Base-by-base conservation (phyloP, 768 basidiomycete genomes). In the Trametes gibbosa region DNA sequence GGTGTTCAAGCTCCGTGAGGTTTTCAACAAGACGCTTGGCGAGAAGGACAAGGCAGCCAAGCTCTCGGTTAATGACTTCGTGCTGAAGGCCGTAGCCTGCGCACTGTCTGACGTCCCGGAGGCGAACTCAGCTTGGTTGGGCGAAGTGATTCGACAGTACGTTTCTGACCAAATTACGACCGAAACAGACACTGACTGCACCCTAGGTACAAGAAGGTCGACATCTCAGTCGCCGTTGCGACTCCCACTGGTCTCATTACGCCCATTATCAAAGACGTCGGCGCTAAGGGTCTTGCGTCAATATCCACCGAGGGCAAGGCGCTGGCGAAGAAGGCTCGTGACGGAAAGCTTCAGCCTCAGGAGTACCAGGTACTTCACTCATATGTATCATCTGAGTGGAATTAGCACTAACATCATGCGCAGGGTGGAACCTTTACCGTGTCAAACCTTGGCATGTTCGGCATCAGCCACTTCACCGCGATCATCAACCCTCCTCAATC, bases 401-500 rank as follows among this genome's bases (percentile, higher is more conserved):
- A 32, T 46, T 12, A 43, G 57, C 48, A 9, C 46, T 27, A 34
- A 21, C 51, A 35, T 25, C 13, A 42, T 48, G 49, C 58, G 21
- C 62, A 94, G 90, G 97, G 97, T 54, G 97, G 97, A 49, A 92
- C 95, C 13, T 98, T 99, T 79, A 98, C 97, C 43, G 92, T 99
- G 72, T 99, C 97, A 59, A 99, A 99, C 78, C 82, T 99, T 56
- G 97, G 97, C 75, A 99, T 99, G 97, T 97, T 82, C 71, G 95
- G 90, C 62, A 84, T 98, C 69, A 84, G 86, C 55, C 90, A 95
- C 75, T 99, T 99, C 76, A 98, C 95, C 14, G 97, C 97, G 47
- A 98, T 99, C 78, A 96, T 99, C 84, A 99, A 99, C 81, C 86
- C 90, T 14, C 97, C 97, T 24, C 97, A 98, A 75, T 92, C 93